Percentiles rank a stretch among this genome's conserved stretches.
phyloP scores from a whole-genome alignment of 1,139 yeast species.

The Protomyces macrosporus region DNA sequence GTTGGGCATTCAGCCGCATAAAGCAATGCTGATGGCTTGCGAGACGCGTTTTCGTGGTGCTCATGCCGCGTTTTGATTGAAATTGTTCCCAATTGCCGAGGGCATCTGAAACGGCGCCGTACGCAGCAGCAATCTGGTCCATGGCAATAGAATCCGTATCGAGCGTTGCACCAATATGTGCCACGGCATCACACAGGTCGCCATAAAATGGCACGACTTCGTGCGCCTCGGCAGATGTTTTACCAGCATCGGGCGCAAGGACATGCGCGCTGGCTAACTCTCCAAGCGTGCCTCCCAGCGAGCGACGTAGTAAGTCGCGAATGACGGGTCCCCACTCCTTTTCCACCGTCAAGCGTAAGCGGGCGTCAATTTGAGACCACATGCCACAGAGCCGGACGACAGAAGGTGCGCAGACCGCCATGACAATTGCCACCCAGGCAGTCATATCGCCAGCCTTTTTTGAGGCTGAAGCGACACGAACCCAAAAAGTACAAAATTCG shows the following conservation, averaged over 20 bases:
- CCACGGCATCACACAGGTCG: constrained; percentile 49
- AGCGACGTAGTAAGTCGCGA: constrained; percentile 68
- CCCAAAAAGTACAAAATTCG: constrained; percentile 71
- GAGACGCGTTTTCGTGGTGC: not conserved
- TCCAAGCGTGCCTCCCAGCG: constrained; percentile 34
- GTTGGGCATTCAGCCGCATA: constrained; percentile 19
- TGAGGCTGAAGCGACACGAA: constrained; percentile 69
- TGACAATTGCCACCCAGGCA: constrained; percentile 88
- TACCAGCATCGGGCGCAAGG: constrained; percentile 84
- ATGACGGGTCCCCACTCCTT: constrained; percentile 94
- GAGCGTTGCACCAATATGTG: not conserved
- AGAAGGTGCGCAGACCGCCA: constrained; percentile 77
- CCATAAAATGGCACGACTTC: constrained; percentile 89
- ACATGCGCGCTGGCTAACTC: constrained; percentile 52
- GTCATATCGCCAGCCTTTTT: constrained; percentile 89
- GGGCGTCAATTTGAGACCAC: constrained; percentile 69
- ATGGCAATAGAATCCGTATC: not conserved
- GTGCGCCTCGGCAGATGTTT: constrained; percentile 63
- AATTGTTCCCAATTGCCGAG: not conserved
- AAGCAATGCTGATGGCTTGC: constrained; percentile 24
- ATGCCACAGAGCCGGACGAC: constrained; percentile 64
- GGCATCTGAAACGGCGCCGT: not conserved
- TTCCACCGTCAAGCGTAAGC: constrained; percentile 56
- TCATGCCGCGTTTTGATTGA: not conserved
- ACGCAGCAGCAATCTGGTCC: not conserved